These are phyloP conservation scores for Geotrichum carabidarum DNA, from an alignment of 1,139 yeast genomes.

Conservation along the genomic window DNA sequence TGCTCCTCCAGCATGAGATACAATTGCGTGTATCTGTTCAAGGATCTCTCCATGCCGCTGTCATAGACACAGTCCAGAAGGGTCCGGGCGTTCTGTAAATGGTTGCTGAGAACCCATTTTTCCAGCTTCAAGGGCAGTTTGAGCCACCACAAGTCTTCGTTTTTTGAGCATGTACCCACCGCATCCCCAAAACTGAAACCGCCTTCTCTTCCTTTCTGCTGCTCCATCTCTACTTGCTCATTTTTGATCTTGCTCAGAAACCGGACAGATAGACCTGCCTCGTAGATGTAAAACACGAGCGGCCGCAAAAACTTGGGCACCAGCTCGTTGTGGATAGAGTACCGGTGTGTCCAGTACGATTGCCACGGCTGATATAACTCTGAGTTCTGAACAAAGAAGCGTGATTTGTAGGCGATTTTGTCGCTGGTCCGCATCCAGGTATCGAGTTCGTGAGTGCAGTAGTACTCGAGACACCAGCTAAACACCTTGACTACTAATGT, in stretches of 20 bases:
- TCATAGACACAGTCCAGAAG: not conserved
- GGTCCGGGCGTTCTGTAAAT: not conserved
- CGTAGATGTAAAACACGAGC: slow-evolving; percentile 1
- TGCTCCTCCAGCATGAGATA: slow-evolving; percentile 3
- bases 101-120: slow-evolving; percentile 7
- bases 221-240: not conserved
- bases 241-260: not conserved
- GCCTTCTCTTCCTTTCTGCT: not conserved
- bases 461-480: slow-evolving; percentile 7
- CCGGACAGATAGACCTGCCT: slow-evolving; percentile 9
- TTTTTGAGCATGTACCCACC: not conserved
- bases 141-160: slow-evolving; percentile 7
- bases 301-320: slow-evolving; percentile 5
- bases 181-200: not conserved
- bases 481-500: slow-evolving; percentile 1
- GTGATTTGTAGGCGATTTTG: not conserved
- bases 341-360: slow-evolving; percentile 3
- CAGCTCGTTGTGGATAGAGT: not conserved
- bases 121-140: slow-evolving; percentile 2
- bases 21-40: not conserved
- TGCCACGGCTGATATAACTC: not conserved
- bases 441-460: not conserved
- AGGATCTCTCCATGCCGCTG: not conserved
- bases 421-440: slow-evolving; percentile 8
- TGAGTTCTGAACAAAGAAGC: not conserved